Base-by-base conservation (phyloP, 2,329 filamentous ascomycete genomes). In the Penicillium crustosum region DNA sequence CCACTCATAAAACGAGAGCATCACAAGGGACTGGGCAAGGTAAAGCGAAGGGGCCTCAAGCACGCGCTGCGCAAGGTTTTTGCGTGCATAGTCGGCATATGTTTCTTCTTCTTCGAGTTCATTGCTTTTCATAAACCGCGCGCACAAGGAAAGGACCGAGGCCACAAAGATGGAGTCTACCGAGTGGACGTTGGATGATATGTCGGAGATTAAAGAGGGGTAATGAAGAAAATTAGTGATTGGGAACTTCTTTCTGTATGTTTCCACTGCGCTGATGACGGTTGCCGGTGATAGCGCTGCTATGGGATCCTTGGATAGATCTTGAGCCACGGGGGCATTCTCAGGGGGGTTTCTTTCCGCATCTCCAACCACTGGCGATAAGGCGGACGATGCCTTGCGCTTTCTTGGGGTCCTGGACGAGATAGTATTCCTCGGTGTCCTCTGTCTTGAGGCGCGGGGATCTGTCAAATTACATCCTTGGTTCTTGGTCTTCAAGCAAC, bases 161-260 rank as follows among this genome's bases (percentile, higher is more conserved):
- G 72, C 70, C 21, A 74, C 59, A 23, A 75, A 75, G 7, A 74
- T 65, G 3, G 72, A 65, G 19, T 75, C 72, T 17, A 75, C 69
- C 2, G 69, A 63, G 3, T 67, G 57, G 7, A 59, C 59, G 53
- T 69, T 65, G 4, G 66, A 61, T 3, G 72, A 74, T 7, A 75
- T 59, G 33, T 74, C 71, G 0, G 70, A 66, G 21, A 75, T 73
- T 19, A 75, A 59, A 1, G 72, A 72, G 3, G 72, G 72, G 47
- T 74, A 75, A 41, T 75, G 72, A 5, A 75, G 66, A 44, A 75
- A 75, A 53, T 75, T 75, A 19, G 71, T 65, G 8, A 74, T 68
- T 8, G 72, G 72, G 39, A 74, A 75, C 48, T 73, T 74, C 53
- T 72, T 74, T 52, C 72, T 66, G 55, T 75, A 75, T 6, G 68